Percentiles rank a stretch among this genome's conserved stretches.
Evolutionary conservation across 345 rosid genomes (phyloP).

Genomic region (Geranium rotundifolium): DNA sequence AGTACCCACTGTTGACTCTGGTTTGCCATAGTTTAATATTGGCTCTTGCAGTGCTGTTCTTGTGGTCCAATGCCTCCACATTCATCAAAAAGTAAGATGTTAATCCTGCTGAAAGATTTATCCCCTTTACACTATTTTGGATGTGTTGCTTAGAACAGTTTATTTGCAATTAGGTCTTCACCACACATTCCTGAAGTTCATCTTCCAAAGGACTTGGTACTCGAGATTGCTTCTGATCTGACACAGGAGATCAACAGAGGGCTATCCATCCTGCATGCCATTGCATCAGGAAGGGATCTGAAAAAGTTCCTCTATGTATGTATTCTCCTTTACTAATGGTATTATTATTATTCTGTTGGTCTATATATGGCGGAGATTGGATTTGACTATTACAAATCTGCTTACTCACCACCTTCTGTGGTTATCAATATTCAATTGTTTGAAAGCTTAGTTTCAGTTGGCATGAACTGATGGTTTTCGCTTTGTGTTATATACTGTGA

Average conservation of each 20-base stretch:
- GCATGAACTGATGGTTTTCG: not conserved
- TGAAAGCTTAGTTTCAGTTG: not conserved
- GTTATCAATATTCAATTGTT: not conserved
- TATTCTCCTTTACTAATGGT: not conserved
- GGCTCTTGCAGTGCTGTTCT: constrained; percentile 62
- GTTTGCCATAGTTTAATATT: constrained; percentile 62
- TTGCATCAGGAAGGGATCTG: constrained; percentile 42
- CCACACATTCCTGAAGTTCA: constrained; percentile 35
- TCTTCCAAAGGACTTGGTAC: constrained; percentile 32
- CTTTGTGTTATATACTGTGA: not conserved
- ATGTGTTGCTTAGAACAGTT: not conserved
- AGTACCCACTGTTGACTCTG: constrained; percentile 70
- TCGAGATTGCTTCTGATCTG: constrained; percentile 25
- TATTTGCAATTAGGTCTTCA: constrained; percentile 21
- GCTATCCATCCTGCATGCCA: constrained; percentile 21
- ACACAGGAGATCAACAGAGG: constrained; percentile 27
- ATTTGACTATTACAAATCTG: not conserved
- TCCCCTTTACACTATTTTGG: not conserved
- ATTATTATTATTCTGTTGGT: not conserved
- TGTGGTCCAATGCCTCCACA: constrained; percentile 79
- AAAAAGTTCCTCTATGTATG: constrained; percentile 38
- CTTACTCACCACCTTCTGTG: not conserved
- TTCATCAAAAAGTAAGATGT: constrained; percentile 79
- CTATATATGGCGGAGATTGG: not conserved
- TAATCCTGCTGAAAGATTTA: not conserved